phyloP scores from a whole-genome alignment of 768 basidiomycete genomes.

The Tulasnella sp. region DNA sequence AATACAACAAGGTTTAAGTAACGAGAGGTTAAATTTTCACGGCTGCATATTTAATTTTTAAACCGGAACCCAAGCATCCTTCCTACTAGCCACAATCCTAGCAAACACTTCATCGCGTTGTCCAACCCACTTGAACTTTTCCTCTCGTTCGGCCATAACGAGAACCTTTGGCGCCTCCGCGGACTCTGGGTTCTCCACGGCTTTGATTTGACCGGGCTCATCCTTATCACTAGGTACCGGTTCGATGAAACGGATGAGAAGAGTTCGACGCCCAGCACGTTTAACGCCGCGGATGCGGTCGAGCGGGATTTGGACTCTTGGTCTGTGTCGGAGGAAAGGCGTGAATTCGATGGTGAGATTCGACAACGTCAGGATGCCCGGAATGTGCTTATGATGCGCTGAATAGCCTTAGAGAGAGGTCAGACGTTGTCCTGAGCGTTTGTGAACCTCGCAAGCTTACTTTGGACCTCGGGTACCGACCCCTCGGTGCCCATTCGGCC shows the following conservation, averaged over 20 bases:
- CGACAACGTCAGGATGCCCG: constrained; percentile 61
- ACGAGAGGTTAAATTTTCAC: not conserved
- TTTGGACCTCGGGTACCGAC: not conserved
- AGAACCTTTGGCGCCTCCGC: not conserved
- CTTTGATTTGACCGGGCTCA: not conserved
- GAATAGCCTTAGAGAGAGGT: constrained; percentile 49
- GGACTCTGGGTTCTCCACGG: constrained; percentile 18
- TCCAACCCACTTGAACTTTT: constrained; percentile 58
- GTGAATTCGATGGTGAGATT: constrained; percentile 52
- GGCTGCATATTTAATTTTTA: constrained; percentile 30
- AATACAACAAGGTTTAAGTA: not conserved
- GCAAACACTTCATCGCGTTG: constrained; percentile 65
- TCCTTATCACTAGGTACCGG: not conserved
- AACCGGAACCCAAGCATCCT: constrained; percentile 50
- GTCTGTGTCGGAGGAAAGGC: constrained; percentile 46
- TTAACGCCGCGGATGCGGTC: constrained; percentile 53
- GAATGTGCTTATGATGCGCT: constrained; percentile 52
- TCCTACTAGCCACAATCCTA: constrained; percentile 53
- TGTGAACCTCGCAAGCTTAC: not conserved
- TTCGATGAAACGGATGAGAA: constrained; percentile 44
- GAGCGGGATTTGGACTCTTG: constrained; percentile 49
- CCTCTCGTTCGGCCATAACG: constrained; percentile 43
- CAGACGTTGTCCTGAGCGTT: not conserved
- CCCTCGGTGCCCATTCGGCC: not conserved
- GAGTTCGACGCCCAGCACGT: constrained; percentile 54